phyloP scores from a whole-genome alignment of 768 basidiomycete species.

The Xanthoconium purpureum region DNA sequence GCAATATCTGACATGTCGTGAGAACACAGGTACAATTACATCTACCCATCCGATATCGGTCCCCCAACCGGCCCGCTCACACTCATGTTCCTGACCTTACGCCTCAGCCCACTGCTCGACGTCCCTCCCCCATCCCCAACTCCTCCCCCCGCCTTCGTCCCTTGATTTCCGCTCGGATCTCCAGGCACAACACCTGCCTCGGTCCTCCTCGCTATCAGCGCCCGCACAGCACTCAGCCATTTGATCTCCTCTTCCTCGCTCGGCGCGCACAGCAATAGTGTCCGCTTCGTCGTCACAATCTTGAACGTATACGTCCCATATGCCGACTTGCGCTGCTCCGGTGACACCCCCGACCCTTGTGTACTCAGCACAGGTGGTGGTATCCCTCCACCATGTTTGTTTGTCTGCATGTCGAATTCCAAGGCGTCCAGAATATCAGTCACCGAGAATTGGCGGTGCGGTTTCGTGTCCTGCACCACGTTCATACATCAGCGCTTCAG shows the following conservation, averaged over 20 bases:
- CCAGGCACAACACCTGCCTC: conserved; percentile 51
- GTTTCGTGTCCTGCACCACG: conserved; percentile 73
- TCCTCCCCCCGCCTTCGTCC: conserved; percentile 10
- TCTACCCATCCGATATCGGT: conserved; percentile 23
- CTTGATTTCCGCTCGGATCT: conserved; percentile 30
- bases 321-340: conserved; percentile 44
- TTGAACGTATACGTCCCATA: conserved; percentile 76
- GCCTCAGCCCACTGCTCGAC: conserved; percentile 40
- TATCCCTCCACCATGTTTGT: conserved; percentile 40
- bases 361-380: conserved; percentile 32
- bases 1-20: conserved; percentile 10
- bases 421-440: conserved; percentile 87
- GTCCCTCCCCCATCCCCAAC: conserved; percentile 14
- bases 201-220: conserved; percentile 75
- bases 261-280: conserved; percentile 86
- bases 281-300: conserved; percentile 92
- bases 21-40: conserved; percentile 20
- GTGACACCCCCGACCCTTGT: conserved; percentile 35
- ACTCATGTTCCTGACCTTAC: conserved; percentile 48
- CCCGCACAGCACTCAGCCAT: conserved; percentile 94
- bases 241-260: conserved; percentile 97
- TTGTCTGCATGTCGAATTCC: conserved; percentile 70
- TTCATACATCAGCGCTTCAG: conserved; percentile 2
- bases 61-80: conserved; percentile 33
- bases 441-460: conserved; percentile 83